Base-by-base conservation (phyloP, 805 yeast species). In the Lipomyces mesembrius region DNA sequence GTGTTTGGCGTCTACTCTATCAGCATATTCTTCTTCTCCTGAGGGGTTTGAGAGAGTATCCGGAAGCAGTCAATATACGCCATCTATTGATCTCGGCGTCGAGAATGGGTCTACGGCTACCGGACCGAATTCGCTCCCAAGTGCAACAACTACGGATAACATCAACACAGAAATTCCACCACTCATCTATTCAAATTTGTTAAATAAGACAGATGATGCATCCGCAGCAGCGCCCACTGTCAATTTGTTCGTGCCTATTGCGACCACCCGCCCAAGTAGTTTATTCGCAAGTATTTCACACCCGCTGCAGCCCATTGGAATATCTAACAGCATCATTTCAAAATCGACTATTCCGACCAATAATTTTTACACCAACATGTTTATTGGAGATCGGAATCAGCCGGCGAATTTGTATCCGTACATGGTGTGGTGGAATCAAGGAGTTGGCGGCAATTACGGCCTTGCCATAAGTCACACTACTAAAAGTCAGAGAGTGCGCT, bases 321-420 rank as follows among this genome's bases (percentile, higher is more conserved):
- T 67, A 32, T 37, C 65, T 20, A 17, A 32, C 12, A 7, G 57
- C 20, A 29, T 58, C 8, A 80, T 81, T 66, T 74, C 77, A 61
- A 83, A 77, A 43, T 71, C 69, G 14, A 80, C 88, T 1, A 81
- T 84, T 67, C 87, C 87, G 74, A 91, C 96, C 27, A 90, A 91
- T 80, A 90, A 89, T 77, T 91, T 90, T 77, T 89, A 84, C 77
- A 84, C 86, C 51, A 90, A 91, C 75, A 74, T 89, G 73, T 78
- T 87, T 70, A 78, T 89, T 27, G 88, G 80, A 27, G 78, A 77
- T 60, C 91, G 87, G 77, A 78, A 81, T 29, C 79, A 81, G 60
- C 83, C 86, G 60, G 84, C 83, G 3, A 89, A 84, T 79, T 82
- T 89, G 11, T 87, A 85, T 72, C 96, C 96, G 22, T 90, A 88